phyloP scores from a whole-genome alignment of 352 stramenopile species.

The Pythium brachiatum region DNA sequence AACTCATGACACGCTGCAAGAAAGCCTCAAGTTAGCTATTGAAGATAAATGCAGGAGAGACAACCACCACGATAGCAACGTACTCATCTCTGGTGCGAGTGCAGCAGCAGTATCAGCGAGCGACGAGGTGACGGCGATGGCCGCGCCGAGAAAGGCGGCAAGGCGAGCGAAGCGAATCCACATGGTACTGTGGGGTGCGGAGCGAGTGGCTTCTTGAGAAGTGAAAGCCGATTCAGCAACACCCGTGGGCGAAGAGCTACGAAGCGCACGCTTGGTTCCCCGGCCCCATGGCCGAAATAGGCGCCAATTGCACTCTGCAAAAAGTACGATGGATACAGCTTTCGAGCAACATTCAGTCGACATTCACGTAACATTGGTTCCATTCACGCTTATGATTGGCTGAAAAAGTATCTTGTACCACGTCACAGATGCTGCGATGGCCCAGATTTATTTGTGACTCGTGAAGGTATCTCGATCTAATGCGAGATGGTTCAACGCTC shows the following conservation, averaged over 20 bases:
- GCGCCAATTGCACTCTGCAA: background rate
- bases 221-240: slow-evolving; percentile 4
- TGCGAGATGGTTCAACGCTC: background rate
- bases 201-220: slow-evolving; percentile 10
- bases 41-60: no score
- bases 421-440: background rate
- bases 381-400: slow-evolving; percentile 11
- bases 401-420: slow-evolving; percentile 15
- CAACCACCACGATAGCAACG: background rate
- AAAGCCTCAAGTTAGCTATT: no score
- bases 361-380: slow-evolving; percentile 1
- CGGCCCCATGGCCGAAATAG: background rate
- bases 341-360: slow-evolving; percentile 10
- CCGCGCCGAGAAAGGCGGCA: slow-evolving; percentile 13
- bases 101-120: background rate
- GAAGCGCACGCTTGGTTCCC: background rate
- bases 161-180: slow-evolving; percentile 26
- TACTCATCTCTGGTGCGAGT: background rate
- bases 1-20: slow-evolving; percentile 61
- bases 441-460: background rate
- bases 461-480: background rate
- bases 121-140: background rate
- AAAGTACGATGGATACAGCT: slow-evolving; percentile 1
- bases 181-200: slow-evolving; percentile 12
- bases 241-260: background rate